Evolutionary conservation across 306 rosid genomes (phyloP).

Genomic region (Prunus davidiana): DNA sequence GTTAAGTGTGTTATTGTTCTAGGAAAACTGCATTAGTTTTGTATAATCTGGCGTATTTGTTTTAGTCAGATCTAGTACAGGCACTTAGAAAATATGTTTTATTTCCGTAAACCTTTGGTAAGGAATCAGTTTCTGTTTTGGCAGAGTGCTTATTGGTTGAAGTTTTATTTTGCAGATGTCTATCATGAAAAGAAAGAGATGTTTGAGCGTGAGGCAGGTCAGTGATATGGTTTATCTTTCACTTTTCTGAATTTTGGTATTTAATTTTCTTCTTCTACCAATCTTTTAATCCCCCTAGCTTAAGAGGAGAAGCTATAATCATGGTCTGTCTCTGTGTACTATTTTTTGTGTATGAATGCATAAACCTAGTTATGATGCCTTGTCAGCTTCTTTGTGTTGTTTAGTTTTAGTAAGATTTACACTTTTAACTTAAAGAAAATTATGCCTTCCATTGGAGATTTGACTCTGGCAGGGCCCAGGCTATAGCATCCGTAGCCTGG

Average conservation of each 20-base stretch:
- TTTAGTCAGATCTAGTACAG: neutral
- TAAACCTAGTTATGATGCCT: neutral
- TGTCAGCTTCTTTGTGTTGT: neutral
- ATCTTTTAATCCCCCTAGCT: neutral
- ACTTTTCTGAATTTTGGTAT: neutral
- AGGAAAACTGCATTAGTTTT: neutral
- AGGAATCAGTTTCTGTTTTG: neutral
- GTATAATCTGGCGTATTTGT: neutral
- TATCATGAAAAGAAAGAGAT: conserved; percentile 84
- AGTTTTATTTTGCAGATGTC: conserved; percentile 35
- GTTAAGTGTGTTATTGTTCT: neutral
- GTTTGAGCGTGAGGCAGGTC: conserved; percentile 78
- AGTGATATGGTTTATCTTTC: neutral
- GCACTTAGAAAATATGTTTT: no score
- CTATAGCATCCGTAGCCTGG: no score
- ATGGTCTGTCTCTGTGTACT: no score
- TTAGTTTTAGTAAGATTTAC: no score
- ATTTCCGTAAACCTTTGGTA: neutral
- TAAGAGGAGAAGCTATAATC: no score
- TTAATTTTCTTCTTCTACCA: neutral
- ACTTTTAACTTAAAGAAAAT: no score
- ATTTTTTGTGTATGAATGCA: neutral
- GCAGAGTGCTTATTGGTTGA: neutral
- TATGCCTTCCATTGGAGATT: no score
- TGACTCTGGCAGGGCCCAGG: no score